Base-by-base conservation (phyloP, 805 yeast genomes). In the Candida odintsovae region DNA sequence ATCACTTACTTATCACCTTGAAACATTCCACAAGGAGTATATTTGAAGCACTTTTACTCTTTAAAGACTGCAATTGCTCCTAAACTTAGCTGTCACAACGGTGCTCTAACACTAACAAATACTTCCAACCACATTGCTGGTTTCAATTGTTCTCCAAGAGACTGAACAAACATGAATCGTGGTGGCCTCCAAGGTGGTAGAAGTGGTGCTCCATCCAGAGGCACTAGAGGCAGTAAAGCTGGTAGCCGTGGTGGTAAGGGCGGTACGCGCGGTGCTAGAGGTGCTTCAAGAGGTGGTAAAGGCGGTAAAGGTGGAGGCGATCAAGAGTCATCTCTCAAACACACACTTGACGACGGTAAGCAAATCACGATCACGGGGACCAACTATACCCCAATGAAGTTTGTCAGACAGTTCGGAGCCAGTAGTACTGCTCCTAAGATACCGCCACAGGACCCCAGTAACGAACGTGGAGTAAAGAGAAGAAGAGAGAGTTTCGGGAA, bases 351-450 rank as follows among this genome's bases (percentile, higher is more conserved):
- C 11, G 39, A 25, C 4, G 48, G 46, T 1, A 13, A 45, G 15
- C 22, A 31, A 4, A 41, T 50, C 38, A 37, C 12, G 31, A 38
- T 52, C 26, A 48, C 52, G 10, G 53, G 52, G 4, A 31, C 55
- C 16, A 52, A 52, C 35, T 44, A 40, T 26, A 46, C 47, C 4
- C 55, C 55, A 13, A 40, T 50, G 44, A 41, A 40, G 45, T 48
- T 46, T 20, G 18, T 28, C 7, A 38, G 53, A 21, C 43, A 39
- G 11, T 50, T 50, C 31, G 53, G 53, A n/a, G n/a, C n/a, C n/a
- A n/a, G n/a, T n/a, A n/a, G n/a, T n/a, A n/a, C 42, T 12, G 28
- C 41, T 7, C 7, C 44, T 11, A 15, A 16, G 7, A 20, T 38
- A 23, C 39, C 40, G 3, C 39, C 29, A 35, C 15, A n/a, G n/a